phyloP scores from a whole-genome alignment of 1,139 yeast species.

The Candida mesenterica region DNA sequence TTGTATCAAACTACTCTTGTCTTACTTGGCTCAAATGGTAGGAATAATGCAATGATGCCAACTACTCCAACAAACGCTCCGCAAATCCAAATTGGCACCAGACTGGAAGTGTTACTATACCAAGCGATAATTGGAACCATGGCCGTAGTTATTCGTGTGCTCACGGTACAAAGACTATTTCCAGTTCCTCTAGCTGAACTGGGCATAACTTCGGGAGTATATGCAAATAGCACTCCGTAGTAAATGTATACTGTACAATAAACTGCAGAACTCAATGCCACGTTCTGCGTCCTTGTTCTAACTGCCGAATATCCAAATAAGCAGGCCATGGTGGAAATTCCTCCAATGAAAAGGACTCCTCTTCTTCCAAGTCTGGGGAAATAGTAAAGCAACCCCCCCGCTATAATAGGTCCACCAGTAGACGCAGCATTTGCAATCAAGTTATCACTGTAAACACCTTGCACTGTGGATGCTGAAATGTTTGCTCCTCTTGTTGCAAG shows the following conservation, averaged over 20 bases:
- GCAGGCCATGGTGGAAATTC: constrained; percentile 14
- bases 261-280: constrained; percentile 12
- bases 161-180: constrained; percentile 11
- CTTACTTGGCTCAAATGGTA: constrained; percentile 16
- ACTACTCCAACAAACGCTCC: constrained; percentile 14
- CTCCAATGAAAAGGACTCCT: constrained; percentile 15
- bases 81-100: constrained; percentile 16
- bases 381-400: constrained; percentile 11
- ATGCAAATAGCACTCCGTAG: constrained; percentile 14
- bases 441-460: constrained; percentile 12
- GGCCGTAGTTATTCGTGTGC: constrained; percentile 10
- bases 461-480: constrained; percentile 21
- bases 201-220: constrained; percentile 17
- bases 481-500: constrained; percentile 36
- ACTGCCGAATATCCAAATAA: constrained; percentile 15
- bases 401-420: constrained; percentile 14
- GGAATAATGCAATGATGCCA: constrained; percentile 12
- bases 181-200: constrained; percentile 15
- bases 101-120: constrained; percentile 11
- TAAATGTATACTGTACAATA: constrained; percentile 13
- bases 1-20: constrained; percentile 10
- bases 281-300: constrained; percentile 11
- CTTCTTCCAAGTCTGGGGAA: constrained; percentile 12
- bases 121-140: constrained; percentile 14
- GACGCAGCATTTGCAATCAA: constrained; percentile 12